Evolutionary conservation across 257 asterid species (phyloP).

Genomic region (Plantago ovata): DNA sequence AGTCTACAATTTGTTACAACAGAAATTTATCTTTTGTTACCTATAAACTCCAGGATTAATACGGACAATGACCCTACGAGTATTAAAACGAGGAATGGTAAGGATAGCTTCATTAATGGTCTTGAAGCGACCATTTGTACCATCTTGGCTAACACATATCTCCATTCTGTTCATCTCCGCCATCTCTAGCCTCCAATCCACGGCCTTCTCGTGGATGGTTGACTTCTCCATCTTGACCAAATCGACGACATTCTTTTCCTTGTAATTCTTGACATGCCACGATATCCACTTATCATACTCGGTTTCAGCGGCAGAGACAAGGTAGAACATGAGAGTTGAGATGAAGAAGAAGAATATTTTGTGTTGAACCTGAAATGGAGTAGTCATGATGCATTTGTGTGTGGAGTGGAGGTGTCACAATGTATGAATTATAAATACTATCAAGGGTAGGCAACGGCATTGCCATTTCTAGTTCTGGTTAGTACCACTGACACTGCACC

Average conservation of each 20-base stretch:
- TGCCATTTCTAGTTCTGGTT: too few species aligned
- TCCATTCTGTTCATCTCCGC: constrained; percentile 40
- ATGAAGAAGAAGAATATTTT: constrained; percentile 17
- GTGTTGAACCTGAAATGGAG: constrained; percentile 10
- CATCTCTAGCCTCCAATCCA: constrained; percentile 31
- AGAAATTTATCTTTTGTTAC: constrained; percentile 16
- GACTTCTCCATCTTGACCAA: background rate
- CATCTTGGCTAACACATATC: constrained; percentile 48
- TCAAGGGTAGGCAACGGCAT: too few species aligned
- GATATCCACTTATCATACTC: constrained; percentile 36
- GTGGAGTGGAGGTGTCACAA: background rate
- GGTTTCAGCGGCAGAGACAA: constrained; percentile 15
- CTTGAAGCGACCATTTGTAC: constrained; percentile 32
- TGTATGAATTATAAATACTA: too few species aligned
- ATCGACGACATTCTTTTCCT: constrained; percentile 8
- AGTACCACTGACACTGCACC: too few species aligned
- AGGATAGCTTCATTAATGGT: constrained; percentile 47
- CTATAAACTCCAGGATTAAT: constrained; percentile 52
- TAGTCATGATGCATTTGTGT: constrained; percentile 27
- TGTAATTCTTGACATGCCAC: constrained; percentile 32
- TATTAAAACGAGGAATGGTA: constrained; percentile 38
- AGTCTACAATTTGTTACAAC: too few species aligned
- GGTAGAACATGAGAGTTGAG: constrained; percentile 17
- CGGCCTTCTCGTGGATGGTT: background rate
- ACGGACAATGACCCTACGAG: constrained; percentile 34